These are phyloP conservation scores for Arthrobotrys iridis DNA, from an alignment of 2,329 filamentous ascomycete species.

Conservation along the genomic window DNA sequence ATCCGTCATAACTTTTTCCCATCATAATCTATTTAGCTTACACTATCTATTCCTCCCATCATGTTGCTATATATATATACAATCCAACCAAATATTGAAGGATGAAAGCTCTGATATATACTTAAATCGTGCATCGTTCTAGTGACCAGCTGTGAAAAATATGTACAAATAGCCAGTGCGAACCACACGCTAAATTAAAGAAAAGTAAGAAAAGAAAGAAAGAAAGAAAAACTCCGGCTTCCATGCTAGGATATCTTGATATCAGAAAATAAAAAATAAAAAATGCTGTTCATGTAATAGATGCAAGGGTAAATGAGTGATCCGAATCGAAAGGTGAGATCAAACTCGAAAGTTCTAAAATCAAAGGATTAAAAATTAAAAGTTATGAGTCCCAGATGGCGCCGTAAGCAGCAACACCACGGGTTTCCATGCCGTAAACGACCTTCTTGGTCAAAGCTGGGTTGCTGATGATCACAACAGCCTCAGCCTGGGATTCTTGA, in stretches of 20 bases:
- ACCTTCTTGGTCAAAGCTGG: conserved; percentile 61
- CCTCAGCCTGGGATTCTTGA: conserved; percentile 60
- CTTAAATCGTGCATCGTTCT: background rate
- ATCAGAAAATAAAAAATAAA: background rate
- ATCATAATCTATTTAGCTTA: background rate
- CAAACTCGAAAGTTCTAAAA: conserved; percentile 3
- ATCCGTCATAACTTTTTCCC: no score
- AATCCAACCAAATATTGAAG: background rate
- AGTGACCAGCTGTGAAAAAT: conserved; percentile 5
- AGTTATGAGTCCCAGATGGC: conserved; percentile 60
- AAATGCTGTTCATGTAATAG: background rate
- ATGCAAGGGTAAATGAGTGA: conserved; percentile 7
- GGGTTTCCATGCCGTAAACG: conserved; percentile 61
- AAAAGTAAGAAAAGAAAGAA: background rate
- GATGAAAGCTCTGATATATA: background rate
- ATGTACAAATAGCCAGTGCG: conserved; percentile 8
- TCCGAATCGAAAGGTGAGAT: conserved; percentile 6
- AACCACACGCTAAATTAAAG: background rate
- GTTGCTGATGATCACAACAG: conserved; percentile 61
- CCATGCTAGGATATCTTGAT: conserved; percentile 22
- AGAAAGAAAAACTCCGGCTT: conserved; percentile 18
- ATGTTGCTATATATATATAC: conserved; percentile 1
- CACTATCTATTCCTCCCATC: background rate
- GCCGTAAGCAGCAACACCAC: conserved; percentile 61
- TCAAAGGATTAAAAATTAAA: background rate